Percentiles rank a stretch among this genome's conserved stretches.
These are phyloP conservation scores for Stagonosporopsis rhizophila DNA, from an alignment of 2,329 filamentous ascomycete genomes.

Conservation along the genomic window DNA sequence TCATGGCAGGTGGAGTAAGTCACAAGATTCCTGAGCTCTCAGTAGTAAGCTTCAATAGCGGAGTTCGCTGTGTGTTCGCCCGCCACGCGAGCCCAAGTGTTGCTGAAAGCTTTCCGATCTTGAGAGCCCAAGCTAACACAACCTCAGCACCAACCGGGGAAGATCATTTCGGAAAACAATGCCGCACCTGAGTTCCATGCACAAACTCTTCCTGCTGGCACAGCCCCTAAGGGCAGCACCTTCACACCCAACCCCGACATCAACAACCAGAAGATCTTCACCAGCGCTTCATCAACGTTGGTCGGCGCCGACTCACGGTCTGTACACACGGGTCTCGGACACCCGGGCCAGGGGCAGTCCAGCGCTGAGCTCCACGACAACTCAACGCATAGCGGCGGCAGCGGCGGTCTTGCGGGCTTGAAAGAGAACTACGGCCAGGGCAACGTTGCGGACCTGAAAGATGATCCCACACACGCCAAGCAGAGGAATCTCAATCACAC, in stretches of 20 bases:
- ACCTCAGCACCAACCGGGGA: slow-evolving; percentile 68
- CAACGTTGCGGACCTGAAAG: slow-evolving; percentile 31
- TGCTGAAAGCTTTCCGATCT: not conserved
- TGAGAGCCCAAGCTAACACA: slow-evolving; percentile 1
- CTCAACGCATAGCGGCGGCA: slow-evolving; percentile 44
- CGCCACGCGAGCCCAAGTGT: not conserved
- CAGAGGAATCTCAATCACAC: slow-evolving; percentile 51
- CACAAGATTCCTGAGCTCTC: not conserved
- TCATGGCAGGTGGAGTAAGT: slow-evolving; percentile 63
- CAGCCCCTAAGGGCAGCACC: slow-evolving; percentile 61
- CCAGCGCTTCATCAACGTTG: slow-evolving; percentile 57
- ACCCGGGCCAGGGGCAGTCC: slow-evolving; percentile 59
- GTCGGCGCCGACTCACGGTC: slow-evolving; percentile 61
- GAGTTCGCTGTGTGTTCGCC: not conserved
- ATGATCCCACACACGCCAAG: slow-evolving; percentile 43
- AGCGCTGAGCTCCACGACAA: slow-evolving; percentile 59
- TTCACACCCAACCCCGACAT: slow-evolving; percentile 56
- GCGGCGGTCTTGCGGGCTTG: slow-evolving; percentile 55
- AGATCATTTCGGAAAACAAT: slow-evolving; percentile 63
- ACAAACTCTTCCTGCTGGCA: slow-evolving; percentile 66
- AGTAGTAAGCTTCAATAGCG: too few relatives aligned
- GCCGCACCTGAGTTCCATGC: slow-evolving; percentile 66
- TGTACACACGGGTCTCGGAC: slow-evolving; percentile 62
- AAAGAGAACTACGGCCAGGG: slow-evolving; percentile 32
- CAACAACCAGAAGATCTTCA: slow-evolving; percentile 51